Percentiles rank a stretch among this genome's conserved stretches.
These are phyloP conservation scores for Yamadazyma pseudoaaseri DNA, from an alignment of 1,139 yeast species.

Conservation along the genomic window DNA sequence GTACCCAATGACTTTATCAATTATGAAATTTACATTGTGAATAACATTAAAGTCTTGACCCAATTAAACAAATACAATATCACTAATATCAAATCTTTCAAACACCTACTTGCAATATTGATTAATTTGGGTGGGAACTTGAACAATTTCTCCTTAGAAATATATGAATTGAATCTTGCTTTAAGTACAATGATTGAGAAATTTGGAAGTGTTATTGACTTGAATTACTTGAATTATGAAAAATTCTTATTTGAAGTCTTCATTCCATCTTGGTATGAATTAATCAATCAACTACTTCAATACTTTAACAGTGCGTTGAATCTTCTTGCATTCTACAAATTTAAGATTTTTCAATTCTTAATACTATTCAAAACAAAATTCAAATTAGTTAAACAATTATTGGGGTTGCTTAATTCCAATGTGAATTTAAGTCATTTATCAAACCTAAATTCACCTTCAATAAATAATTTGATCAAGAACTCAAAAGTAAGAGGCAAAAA, in stretches of 20 bases:
- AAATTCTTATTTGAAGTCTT: constrained; percentile 33
- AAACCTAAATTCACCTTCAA: constrained; percentile 42
- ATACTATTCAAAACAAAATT: constrained; percentile 41
- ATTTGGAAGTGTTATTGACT: constrained; percentile 47
- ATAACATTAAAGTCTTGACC: constrained; percentile 30
- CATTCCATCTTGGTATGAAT: constrained; percentile 49
- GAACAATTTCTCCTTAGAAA: constrained; percentile 46
- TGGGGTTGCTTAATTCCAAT: constrained; percentile 22
- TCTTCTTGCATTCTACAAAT: constrained; percentile 44
- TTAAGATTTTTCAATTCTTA: constrained; percentile 44
- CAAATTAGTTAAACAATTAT: constrained; percentile 39
- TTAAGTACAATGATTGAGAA: constrained; percentile 39
- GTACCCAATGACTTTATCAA: constrained; percentile 35
- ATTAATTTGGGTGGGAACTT: constrained; percentile 49
- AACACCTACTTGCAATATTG: constrained; percentile 32
- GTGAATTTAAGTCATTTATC: constrained; percentile 26
- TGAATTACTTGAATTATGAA: constrained; percentile 41
- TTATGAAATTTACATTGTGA: constrained; percentile 36
- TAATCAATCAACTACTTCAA: constrained; percentile 41
- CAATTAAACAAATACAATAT: constrained; percentile 36
- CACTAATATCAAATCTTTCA: constrained; percentile 22
- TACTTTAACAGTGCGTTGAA: constrained; percentile 39
- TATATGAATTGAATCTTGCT: constrained; percentile 27
- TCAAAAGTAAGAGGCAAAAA: constrained; percentile 22
- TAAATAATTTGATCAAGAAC: constrained; percentile 34